Evolutionary conservation across 2,329 filamentous ascomycete species (phyloP), one percentile per base, ranked within the genome.

Genomic region (Neoarthrinium moseri): DNA sequence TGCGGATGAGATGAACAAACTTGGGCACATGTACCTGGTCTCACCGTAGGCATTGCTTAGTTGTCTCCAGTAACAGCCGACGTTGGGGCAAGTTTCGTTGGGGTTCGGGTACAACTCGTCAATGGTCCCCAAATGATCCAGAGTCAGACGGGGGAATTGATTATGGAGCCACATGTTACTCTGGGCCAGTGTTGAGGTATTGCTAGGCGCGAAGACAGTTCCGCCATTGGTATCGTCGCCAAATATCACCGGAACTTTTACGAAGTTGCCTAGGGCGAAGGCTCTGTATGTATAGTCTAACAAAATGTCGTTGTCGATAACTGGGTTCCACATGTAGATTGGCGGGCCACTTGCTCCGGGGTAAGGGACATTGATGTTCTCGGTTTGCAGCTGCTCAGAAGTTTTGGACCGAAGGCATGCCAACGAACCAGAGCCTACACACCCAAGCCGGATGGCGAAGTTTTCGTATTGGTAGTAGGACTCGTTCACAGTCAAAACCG

Each of bases 181-280:
- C 23, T 78, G 63, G 2, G 58, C 62, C 3, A 72, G 56, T 18
- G 68, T 78, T 30, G 68, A 66, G 1, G 78, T 75, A 23, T 60
- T 64, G 17, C 61, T 58, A 0, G 82, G 80, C 0, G 77, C 73
- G 57, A 86, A 87, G 4, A 75, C 63, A 0, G 83, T 85, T 27
- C 84, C 85, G 62, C 84, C 84, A 60, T 89, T 81, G 4, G 79
- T 81, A 60, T 78, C 78, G 52, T 80, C 74, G 42, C 80, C 74
- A 33, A 71, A 74, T 15, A 84, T 73, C 1, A 73, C 63, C 0
- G 81, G 81, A 0, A 84, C 70, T 21, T 69, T 69, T 49, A 81
- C 60, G 59, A 81, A 79, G 6, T 69, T 71, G 0, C 77, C 78
- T 13, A 72, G 38, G 2, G 60, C 56, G 41, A 77, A 80, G 1